phyloP scores from a whole-genome alignment of 2,329 filamentous ascomycete genomes.

The Aspergillus sp. region DNA sequence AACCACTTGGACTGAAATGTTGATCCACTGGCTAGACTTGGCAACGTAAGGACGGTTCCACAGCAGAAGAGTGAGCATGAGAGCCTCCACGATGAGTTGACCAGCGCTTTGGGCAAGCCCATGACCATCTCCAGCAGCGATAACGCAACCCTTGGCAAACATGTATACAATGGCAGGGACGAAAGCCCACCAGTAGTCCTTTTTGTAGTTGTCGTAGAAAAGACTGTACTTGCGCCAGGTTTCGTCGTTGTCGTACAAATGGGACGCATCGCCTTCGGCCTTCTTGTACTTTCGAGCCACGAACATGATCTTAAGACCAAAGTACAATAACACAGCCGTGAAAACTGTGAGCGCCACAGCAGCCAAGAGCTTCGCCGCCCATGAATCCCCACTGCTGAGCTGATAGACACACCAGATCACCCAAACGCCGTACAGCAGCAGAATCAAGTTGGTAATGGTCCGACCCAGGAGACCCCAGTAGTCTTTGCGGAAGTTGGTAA shows the following conservation, averaged over 20 bases:
- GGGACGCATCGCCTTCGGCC: slow-evolving; percentile 69
- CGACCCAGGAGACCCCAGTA: slow-evolving; percentile 94
- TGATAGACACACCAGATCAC: slow-evolving; percentile 95
- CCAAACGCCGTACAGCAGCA: slow-evolving; percentile 93
- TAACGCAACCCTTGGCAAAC: slow-evolving; percentile 82
- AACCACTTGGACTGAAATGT: slow-evolving; percentile 86
- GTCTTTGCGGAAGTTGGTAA: slow-evolving; percentile 85
- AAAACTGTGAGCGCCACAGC: slow-evolving; percentile 79
- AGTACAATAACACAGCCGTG: slow-evolving; percentile 77
- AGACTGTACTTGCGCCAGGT: slow-evolving; percentile 94
- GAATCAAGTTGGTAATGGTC: slow-evolving; percentile 84
- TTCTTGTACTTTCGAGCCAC: slow-evolving; percentile 74
- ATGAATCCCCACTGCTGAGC: slow-evolving; percentile 90
- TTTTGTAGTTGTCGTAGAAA: slow-evolving; percentile 96
- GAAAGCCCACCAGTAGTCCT: slow-evolving; percentile 96
- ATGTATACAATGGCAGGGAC: slow-evolving; percentile 86
- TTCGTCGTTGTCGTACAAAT: slow-evolving; percentile 83
- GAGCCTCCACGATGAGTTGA: slow-evolving; percentile 76
- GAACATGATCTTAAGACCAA: slow-evolving; percentile 78
- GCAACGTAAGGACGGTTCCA: slow-evolving; percentile 87
- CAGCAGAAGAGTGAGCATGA: slow-evolving; percentile 76
- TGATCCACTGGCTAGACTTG: slow-evolving; percentile 87
- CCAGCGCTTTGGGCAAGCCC: slow-evolving; percentile 78
- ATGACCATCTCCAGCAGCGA: slow-evolving; percentile 82
- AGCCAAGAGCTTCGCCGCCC: slow-evolving; percentile 84